Conservation (phyloP, 192 early-diverging fungal species). For the Umbelopsis sp. region DNA sequence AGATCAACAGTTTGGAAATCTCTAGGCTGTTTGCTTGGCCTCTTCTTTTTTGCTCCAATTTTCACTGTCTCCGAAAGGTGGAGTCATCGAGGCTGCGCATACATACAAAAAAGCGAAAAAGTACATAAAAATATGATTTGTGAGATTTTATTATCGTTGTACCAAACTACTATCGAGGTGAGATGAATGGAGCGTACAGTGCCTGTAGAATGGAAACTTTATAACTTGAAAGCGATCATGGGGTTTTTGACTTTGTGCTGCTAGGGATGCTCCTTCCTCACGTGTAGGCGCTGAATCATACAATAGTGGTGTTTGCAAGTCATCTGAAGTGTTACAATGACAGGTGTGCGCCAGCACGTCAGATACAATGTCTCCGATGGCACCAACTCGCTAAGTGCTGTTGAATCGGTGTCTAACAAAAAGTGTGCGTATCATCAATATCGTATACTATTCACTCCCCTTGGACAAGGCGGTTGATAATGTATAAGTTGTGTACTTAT, state of each 20-base stretch:
- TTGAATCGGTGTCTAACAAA: too few species aligned
- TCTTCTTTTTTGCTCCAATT: not conserved
- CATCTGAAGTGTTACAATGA: conserved; percentile 3
- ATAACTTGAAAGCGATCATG: too few species aligned
- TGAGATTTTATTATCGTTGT: not conserved
- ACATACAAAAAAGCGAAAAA: not conserved
- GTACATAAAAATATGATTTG: not conserved
- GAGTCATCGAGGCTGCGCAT: not conserved
- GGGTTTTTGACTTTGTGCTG: too few species aligned
- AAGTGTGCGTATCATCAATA: too few species aligned
- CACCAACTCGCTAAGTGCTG: too few species aligned
- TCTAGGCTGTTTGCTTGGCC: not conserved
- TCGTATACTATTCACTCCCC: not conserved
- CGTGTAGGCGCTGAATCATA: not conserved
- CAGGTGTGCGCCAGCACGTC: not conserved
- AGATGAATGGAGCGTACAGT: too few species aligned
- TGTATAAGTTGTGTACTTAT: too few species aligned
- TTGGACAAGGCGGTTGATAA: not conserved
- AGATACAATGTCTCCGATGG: conserved; percentile 20
- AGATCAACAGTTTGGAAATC: conserved; percentile 10
- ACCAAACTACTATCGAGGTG: too few species aligned
- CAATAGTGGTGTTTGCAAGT: conserved; percentile 18
- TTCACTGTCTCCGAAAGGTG: not conserved
- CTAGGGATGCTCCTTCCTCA: not conserved
- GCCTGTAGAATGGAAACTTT: too few species aligned